Evolutionary conservation across 2,329 filamentous ascomycete genomes (phyloP), one percentile per base, ranked within the genome.

Genomic region (Nemania sp.): DNA sequence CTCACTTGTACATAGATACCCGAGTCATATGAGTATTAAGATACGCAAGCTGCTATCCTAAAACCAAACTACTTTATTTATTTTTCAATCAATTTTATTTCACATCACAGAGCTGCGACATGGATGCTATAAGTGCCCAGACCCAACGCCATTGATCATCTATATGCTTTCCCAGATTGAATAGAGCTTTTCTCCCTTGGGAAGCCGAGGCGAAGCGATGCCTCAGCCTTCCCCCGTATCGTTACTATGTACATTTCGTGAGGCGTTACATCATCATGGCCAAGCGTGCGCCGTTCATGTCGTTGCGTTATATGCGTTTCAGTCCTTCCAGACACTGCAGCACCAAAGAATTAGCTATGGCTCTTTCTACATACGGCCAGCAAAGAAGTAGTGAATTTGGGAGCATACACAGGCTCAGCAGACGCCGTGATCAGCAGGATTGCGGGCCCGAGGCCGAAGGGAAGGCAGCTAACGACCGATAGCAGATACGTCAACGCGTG

Each of bases 291-390:
- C 28, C 23, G 34, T 33, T 52, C 19, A 24, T 42, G 30, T 14
- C 15, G 11, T 40, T 9, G 26, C 41, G 33, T 30, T 26, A 33
- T 37, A 28, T 47, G 37, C 40, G 28, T 12, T 51, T 41, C n/a
- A 52, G n/a, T 51, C 45, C 40, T 56, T 56, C 56, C 56, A 59
- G 34, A 59, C 56, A 52, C 54, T 57, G 30, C 30, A 30, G 28
- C 26, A 41, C 17, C 17, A 37, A 22, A 46, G 24, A 14, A 40
- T 57, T 47, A 57, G 54, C 37, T 19, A 36, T 40, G n/a, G 31
- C 9, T 24, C n/a, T n/a, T n/a, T n/a, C n/a, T n/a, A n/a, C n/a
- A n/a, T n/a, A n/a, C n/a, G n/a, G n/a, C n/a, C n/a, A n/a, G n/a
- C n/a, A n/a, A n/a, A n/a, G n/a, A n/a, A n/a, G n/a, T n/a, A n/a